A percentile compares a stretch with the other conserved stretches of the same genome.
Evolutionary conservation across 805 yeast species (phyloP).

Genomic region (Lipomyces chichibuensis): DNA sequence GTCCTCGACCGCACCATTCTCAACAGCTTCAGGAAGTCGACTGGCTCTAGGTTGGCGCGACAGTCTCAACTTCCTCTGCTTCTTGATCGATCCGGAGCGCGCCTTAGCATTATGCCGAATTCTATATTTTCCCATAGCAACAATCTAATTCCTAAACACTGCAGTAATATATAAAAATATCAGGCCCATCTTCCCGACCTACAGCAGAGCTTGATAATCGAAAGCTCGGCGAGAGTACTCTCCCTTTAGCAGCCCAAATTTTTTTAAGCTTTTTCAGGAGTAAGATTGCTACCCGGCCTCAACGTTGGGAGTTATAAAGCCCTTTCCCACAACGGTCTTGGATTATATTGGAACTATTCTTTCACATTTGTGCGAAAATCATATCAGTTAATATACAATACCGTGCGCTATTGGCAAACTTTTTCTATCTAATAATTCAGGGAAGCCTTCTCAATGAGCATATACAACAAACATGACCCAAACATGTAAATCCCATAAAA

Average conservation of each 20-base stretch:
- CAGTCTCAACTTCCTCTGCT: constrained; percentile 67
- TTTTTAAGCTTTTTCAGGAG: constrained; percentile 17
- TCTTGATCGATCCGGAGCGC: constrained; percentile 79
- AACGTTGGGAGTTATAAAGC: constrained; percentile 6
- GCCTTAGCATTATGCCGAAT: constrained; percentile 84
- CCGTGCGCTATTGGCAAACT: too few species aligned
- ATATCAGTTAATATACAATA: too few species aligned
- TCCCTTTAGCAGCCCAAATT: neutral
- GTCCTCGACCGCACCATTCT: neutral
- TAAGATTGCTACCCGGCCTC: constrained; percentile 3
- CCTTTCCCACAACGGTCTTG: constrained; percentile 15
- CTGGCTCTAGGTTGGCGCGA: constrained; percentile 72
- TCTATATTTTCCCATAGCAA: constrained; percentile 76
- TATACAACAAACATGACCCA: neutral
- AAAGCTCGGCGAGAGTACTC: neutral
- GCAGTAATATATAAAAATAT: neutral
- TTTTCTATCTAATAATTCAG: too few species aligned
- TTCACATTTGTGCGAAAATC: too few species aligned
- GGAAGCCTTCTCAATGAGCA: too few species aligned
- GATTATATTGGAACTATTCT: too few species aligned
- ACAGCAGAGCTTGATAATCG: neutral
- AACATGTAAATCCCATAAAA: neutral
- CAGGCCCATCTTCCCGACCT: neutral
- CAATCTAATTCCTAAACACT: neutral
- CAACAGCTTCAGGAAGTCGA: constrained; percentile 46